Conservation (phyloP, 495 filamentous ascomycete genomes). For the Aspergillus cristatus region DNA sequence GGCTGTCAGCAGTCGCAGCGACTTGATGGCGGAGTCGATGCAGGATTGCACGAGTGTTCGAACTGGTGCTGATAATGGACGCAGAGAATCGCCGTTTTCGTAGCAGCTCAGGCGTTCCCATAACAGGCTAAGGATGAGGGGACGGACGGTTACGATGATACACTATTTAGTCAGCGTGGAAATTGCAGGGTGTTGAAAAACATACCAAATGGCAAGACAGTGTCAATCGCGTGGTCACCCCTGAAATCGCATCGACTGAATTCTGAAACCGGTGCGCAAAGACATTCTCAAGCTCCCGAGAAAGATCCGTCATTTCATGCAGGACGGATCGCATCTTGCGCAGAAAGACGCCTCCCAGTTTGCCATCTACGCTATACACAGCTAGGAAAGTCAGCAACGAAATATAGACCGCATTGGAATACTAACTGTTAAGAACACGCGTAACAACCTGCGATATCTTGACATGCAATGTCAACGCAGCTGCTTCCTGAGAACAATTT, state of each 20-base stretch:
- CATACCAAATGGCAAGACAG: constrained; percentile 23
- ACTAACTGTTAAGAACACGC: constrained; percentile 16
- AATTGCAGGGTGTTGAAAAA: no score
- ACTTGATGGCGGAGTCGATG: constrained; percentile 19
- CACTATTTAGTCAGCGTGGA: constrained; percentile 8
- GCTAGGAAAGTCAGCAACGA: constrained; percentile 9
- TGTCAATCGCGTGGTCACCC: constrained; percentile 22
- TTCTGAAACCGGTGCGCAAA: constrained; percentile 19
- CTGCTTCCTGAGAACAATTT: constrained; percentile 13
- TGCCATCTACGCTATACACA: constrained; percentile 23
- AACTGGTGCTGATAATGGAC: constrained; percentile 13
- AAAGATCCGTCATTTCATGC: constrained; percentile 17
- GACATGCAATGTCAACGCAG: constrained; percentile 20
- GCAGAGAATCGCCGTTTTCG: constrained; percentile 8
- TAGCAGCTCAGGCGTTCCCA: constrained; percentile 17
- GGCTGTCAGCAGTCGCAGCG: constrained; percentile 13
- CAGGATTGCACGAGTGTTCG: constrained; percentile 19
- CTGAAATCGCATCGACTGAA: constrained; percentile 17
- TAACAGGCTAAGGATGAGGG: constrained; percentile 19
- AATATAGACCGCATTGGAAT: neutral
- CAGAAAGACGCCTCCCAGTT: constrained; percentile 17
- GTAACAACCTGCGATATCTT: constrained; percentile 20
- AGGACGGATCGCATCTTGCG: constrained; percentile 18
- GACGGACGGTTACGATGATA: constrained; percentile 24
- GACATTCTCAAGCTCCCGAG: constrained; percentile 18